These are phyloP conservation scores for Rhizoctonia solani DNA, from an alignment of 1,284 basidiomycete genomes.

Conservation along the genomic window DNA sequence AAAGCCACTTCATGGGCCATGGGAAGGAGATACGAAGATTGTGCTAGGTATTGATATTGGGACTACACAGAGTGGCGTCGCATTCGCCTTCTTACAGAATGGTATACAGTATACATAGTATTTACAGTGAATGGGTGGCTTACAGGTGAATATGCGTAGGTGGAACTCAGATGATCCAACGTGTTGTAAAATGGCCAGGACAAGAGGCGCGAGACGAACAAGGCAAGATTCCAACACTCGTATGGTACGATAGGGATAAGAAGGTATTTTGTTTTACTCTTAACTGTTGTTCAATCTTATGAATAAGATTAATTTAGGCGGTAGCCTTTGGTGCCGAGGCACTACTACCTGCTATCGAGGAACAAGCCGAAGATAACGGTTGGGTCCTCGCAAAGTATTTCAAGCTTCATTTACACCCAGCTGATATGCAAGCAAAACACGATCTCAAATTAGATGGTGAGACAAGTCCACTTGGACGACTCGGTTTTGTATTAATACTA, in stretches of 20 bases:
- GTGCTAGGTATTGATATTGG: constrained; percentile 36
- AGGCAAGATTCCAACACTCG: constrained; percentile 29
- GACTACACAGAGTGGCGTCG: constrained; percentile 31
- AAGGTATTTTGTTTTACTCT: neutral
- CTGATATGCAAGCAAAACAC: constrained; percentile 12
- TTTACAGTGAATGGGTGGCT: no score
- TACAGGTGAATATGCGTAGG: neutral
- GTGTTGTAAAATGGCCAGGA: constrained; percentile 33
- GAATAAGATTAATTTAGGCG: neutral
- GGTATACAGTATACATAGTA: no score
- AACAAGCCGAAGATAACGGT: constrained; percentile 18
- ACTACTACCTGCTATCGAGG: neutral
- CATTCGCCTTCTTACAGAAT: constrained; percentile 10
- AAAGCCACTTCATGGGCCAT: constrained; percentile 16
- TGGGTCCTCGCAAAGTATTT: constrained; percentile 34
- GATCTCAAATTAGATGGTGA: neutral
- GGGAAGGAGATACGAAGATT: constrained; percentile 33
- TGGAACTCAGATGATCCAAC: neutral
- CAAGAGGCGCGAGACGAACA: constrained; percentile 21
- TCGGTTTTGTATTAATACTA: neutral
- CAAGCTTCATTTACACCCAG: constrained; percentile 34
- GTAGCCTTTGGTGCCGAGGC: constrained; percentile 33
- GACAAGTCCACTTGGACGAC: neutral
- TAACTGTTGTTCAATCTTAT: neutral
- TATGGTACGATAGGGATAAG: constrained; percentile 29